Percentiles rank a stretch among this genome's conserved stretches.
These are phyloP conservation scores for Chlorokybus atmophyticus DNA, from an alignment of 139 green algal species.

Conservation along the genomic window DNA sequence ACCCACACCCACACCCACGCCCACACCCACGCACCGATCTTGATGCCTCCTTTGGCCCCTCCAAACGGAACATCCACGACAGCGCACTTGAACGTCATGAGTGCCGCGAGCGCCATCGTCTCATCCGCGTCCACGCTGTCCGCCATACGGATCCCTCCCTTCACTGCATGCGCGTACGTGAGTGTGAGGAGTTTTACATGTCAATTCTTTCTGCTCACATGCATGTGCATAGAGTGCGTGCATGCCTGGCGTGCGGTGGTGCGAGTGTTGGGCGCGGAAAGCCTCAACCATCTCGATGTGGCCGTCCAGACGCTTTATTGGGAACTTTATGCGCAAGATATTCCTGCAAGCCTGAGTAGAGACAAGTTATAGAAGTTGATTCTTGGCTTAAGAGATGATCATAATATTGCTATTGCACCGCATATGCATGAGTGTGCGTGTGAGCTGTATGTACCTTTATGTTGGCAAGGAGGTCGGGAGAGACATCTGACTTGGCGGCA, in stretches of 20 bases:
- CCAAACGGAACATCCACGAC: conserved; percentile 91
- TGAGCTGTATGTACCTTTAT: conserved; percentile 21
- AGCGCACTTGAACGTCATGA: conserved; percentile 97
- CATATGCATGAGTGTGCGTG: neutral
- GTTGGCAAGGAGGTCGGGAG: conserved; percentile 20
- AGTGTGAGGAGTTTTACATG: neutral
- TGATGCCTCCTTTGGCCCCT: conserved; percentile 65
- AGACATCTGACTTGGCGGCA: conserved; percentile 13
- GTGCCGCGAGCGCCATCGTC: conserved; percentile 39
- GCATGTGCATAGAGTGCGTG: conserved; percentile 6
- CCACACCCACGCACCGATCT: conserved; percentile 15
- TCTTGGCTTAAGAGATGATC: neutral
- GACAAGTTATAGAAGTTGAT: neutral
- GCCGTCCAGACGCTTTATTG: conserved; percentile 18
- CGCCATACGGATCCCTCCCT: conserved; percentile 25
- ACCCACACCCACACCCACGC: no score
- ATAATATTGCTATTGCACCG: no score
- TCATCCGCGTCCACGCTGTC: conserved; percentile 17
- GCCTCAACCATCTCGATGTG: conserved; percentile 21
- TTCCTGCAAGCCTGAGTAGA: conserved; percentile 24
- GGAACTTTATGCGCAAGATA: conserved; percentile 22
- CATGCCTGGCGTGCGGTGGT: conserved; percentile 11
- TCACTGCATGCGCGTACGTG: conserved; percentile 10
- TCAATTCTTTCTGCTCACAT: conserved; percentile 7
- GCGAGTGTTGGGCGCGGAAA: conserved; percentile 23